Evolutionary conservation across 2,329 filamentous ascomycete species (phyloP), one percentile per base, ranked within the genome.

Genomic region (Pleomassaria siparia): DNA sequence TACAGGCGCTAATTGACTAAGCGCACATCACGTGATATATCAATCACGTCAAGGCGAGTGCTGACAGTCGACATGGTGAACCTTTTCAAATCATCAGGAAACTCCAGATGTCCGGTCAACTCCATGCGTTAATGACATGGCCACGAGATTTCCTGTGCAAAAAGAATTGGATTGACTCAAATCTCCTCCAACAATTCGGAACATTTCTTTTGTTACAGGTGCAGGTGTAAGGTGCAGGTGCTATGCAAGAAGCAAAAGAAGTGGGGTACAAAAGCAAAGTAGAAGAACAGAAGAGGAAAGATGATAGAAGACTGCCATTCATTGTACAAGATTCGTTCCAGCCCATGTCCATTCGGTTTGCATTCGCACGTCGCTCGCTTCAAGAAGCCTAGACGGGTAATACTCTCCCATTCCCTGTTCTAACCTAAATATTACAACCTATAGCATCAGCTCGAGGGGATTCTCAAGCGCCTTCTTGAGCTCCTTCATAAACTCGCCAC

Each of bases 391-490:
- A 62, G n/a, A n/a, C n/a, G n/a, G n/a, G n/a, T n/a, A n/a, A n/a
- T n/a, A n/a, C n/a, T n/a, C n/a, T n/a, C n/a, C n/a, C 59, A 66
- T 49, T 37, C 30, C 22, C 44, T 30, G 29, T 35, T 44, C 32
- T 39, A 35, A 37, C 44, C 15, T 9, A 48, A 26, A 16, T 33
- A 42, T 42, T 43, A 46, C 13, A 53, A n/a, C n/a, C 51, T 87
- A 99, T 75, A 99, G 82, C 73, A 99, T 80, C 62, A 99, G 82
- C 79, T 95, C 89, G 62, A 99, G 82, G 59, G 94, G 94, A 82
- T 96, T 96, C 85, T 99, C 94, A 51, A 99, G 80, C 44, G 91
- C 89, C 83, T 91, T 92, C 88, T 99, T 99, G 74, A 99, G 80
- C 80, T 95, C 94, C 74, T 84, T 85, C 75, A 99, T 90, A 85